Evolutionary conservation across 1,284 basidiomycete species (phyloP).

Genomic region (Mycena citricolor): DNA sequence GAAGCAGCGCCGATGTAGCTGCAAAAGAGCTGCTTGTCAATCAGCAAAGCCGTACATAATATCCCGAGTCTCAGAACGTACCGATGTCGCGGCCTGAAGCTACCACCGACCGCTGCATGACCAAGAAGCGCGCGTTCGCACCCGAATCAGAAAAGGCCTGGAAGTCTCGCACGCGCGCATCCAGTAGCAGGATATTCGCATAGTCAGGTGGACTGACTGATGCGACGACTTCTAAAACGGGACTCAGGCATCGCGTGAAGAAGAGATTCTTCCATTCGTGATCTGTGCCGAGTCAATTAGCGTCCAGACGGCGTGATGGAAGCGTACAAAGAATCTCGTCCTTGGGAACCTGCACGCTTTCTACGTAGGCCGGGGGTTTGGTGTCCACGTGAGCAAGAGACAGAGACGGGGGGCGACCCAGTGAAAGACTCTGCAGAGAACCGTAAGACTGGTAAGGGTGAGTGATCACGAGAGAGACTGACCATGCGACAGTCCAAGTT

Average conservation of each 20-base stretch:
- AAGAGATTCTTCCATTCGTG: constrained; percentile 75
- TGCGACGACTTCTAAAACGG: constrained; percentile 66
- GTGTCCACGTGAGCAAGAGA: constrained; percentile 66
- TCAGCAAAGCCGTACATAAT: too few relatives aligned
- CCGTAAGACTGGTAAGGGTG: constrained; percentile 1
- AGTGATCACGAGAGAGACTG: constrained; percentile 24
- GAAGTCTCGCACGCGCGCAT: constrained; percentile 61
- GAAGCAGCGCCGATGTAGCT: constrained; percentile 74
- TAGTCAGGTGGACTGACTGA: constrained; percentile 60
- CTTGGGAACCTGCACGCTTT: constrained; percentile 54
- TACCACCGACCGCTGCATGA: constrained; percentile 69
- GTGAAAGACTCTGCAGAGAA: constrained; percentile 60
- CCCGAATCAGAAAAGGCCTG: constrained; percentile 27
- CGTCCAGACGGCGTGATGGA: constrained; percentile 13
- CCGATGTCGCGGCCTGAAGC: constrained; percentile 69
- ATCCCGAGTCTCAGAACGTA: constrained; percentile 41
- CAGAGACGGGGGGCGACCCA: constrained; percentile 74
- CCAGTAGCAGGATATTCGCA: constrained; percentile 53
- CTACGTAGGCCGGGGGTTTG: constrained; percentile 59
- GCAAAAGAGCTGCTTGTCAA: constrained; percentile 68
- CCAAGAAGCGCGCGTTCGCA: constrained; percentile 48
- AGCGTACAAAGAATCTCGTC: constrained; percentile 67
- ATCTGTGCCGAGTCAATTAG: constrained; percentile 42
- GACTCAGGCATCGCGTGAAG: constrained; percentile 61
- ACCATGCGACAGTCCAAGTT: constrained; percentile 77